phyloP scores from a whole-genome alignment of 352 stramenopile species.

The Globisporangium echinulatum region DNA sequence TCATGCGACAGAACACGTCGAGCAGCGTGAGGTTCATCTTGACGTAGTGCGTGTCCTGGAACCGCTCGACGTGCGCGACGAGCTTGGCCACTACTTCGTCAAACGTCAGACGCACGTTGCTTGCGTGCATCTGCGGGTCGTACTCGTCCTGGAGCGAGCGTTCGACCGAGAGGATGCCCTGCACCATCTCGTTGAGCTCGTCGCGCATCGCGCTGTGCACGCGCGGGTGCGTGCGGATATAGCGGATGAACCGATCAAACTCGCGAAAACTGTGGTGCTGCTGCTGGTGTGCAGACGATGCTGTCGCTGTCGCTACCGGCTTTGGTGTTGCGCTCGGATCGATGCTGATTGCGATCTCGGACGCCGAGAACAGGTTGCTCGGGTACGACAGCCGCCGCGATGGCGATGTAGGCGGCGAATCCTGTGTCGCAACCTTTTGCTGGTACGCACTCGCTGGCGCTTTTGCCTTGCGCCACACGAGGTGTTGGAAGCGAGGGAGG shows the following conservation, averaged over 20 bases:
- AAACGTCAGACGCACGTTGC: conserved; percentile 46
- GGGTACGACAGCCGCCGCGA: conserved; percentile 8
- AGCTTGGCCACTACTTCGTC: conserved; percentile 60
- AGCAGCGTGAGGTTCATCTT: conserved; percentile 69
- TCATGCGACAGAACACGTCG: conserved; percentile 70
- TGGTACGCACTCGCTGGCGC: not conserved
- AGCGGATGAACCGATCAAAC: conserved; percentile 40
- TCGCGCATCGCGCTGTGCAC: conserved; percentile 47
- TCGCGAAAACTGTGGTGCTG: conserved; percentile 29
- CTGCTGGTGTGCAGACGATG: conserved; percentile 2
- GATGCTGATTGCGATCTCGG: not conserved
- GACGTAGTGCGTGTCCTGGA: conserved; percentile 46
- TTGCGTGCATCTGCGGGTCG: conserved; percentile 28
- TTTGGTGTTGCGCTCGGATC: not conserved
- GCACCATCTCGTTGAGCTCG: conserved; percentile 72
- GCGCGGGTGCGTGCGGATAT: conserved; percentile 28
- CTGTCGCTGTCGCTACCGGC: not conserved
- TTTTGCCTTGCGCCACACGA: conserved; percentile 1
- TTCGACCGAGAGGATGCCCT: conserved; percentile 53
- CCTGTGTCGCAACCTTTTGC: conserved; percentile 1
- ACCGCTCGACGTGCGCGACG: conserved; percentile 45
- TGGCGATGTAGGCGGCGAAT: conserved; percentile 11
- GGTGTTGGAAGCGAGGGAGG: not conserved
- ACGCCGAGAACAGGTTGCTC: conserved; percentile 2
- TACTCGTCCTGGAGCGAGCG: conserved; percentile 39